These are phyloP conservation scores for Gautieria morchelliformis DNA, from an alignment of 768 basidiomycete genomes.

Conservation along the genomic window DNA sequence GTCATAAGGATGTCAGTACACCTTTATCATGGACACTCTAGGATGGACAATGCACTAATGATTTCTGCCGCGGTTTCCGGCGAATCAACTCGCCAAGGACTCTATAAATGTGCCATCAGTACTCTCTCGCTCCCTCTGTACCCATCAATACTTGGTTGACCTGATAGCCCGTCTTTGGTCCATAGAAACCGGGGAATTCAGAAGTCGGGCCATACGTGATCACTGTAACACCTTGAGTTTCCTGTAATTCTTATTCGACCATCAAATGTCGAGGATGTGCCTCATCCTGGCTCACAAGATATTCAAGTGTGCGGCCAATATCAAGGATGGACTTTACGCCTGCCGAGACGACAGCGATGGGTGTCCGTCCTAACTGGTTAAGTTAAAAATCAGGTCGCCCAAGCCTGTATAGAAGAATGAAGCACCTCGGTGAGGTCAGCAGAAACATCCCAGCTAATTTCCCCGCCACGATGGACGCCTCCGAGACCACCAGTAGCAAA, in stretches of 20 bases:
- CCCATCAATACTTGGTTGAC: constrained; percentile 25
- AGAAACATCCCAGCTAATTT: constrained; percentile 39
- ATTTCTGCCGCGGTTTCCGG: constrained; percentile 62
- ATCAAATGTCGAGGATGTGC: neutral
- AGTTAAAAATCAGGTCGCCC: neutral
- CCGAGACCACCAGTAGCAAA: constrained; percentile 90
- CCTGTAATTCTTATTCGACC: constrained; percentile 35
- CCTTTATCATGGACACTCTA: neutral
- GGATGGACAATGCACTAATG: constrained; percentile 42
- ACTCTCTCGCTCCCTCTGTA: neutral
- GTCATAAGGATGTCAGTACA: neutral
- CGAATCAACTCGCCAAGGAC: constrained; percentile 65
- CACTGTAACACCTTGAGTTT: constrained; percentile 92
- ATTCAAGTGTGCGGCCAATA: constrained; percentile 81
- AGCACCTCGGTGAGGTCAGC: constrained; percentile 6
- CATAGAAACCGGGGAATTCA: constrained; percentile 95
- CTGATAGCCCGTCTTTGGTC: constrained; percentile 71
- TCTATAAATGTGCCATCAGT: constrained; percentile 30
- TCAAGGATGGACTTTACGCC: constrained; percentile 95
- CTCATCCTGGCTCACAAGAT: constrained; percentile 41
- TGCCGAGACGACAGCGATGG: constrained; percentile 86
- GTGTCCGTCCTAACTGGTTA: constrained; percentile 71
- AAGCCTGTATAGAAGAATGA: neutral
- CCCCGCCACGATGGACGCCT: constrained; percentile 74
- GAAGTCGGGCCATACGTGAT: constrained; percentile 62